Conservation (phyloP, 1,139 yeast genomes). For the Blastobotrys malaysiensis region DNA sequence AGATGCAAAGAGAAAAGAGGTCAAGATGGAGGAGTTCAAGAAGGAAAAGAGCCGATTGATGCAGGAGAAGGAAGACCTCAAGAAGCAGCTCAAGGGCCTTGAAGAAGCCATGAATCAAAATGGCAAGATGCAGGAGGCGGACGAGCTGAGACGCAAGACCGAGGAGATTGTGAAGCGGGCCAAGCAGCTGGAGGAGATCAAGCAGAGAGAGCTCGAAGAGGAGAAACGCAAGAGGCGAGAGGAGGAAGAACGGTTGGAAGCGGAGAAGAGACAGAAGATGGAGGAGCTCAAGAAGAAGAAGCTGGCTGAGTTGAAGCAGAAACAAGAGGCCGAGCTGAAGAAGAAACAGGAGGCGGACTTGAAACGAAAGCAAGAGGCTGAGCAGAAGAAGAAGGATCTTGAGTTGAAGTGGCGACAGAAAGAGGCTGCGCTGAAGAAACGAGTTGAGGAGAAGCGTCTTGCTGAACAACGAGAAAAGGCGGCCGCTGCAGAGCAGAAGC, state of each 20-base stretch:
- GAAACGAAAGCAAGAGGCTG: slow-evolving; percentile 3
- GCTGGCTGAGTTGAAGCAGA: slow-evolving; percentile 6
- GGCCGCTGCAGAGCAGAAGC: too few relatives aligned
- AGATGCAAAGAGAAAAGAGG: too few relatives aligned
- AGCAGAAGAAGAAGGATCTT: slow-evolving; percentile 2
- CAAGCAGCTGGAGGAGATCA: not conserved
- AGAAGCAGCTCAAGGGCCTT: too few relatives aligned
- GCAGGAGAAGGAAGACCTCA: too few relatives aligned
- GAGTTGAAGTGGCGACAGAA: not conserved
- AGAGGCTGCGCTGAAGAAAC: slow-evolving; percentile 5
- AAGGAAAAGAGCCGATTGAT: too few relatives aligned
- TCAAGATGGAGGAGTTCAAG: too few relatives aligned
- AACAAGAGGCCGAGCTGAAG: slow-evolving; percentile 5
- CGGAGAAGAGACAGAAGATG: not conserved
- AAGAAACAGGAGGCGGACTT: slow-evolving; percentile 3
- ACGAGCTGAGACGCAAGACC: too few relatives aligned
- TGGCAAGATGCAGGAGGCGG: too few relatives aligned
- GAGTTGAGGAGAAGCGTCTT: slow-evolving; percentile 3
- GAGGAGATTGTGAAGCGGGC: too few relatives aligned
- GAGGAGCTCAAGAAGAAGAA: slow-evolving; percentile 7
- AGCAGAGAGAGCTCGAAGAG: not conserved
- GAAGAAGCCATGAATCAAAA: too few relatives aligned
- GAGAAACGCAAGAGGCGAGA: not conserved
- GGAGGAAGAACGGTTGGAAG: not conserved
- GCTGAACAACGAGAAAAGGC: not conserved